Evolutionary conservation across 2,329 filamentous ascomycete species (phyloP), one percentile per base, ranked within the genome.

Genomic region (Diaporthe eres): DNA sequence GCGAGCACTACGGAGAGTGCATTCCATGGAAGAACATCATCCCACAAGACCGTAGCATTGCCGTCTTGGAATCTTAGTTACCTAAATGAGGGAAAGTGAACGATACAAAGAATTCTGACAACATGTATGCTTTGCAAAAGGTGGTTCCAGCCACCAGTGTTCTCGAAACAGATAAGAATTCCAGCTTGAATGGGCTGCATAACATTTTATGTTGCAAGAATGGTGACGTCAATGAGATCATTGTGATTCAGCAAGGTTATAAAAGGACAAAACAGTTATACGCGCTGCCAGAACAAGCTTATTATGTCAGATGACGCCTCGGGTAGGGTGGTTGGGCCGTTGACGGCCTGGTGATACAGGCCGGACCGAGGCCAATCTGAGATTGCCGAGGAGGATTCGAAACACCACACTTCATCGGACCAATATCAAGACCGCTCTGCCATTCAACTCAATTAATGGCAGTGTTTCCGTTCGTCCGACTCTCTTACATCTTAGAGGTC

Each of bases 11-110:
- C 19, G 19, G 44, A n/a, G 4, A 28, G 9, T 37, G n/a, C 8
- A 3, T 37, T n/a, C 55, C 2, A 58, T n/a, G 6, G 0, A n/a
- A 13, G 9, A 15, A 1, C 6, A 12, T 13, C 31, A 3, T 37
- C 10, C 25, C n/a, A 19, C 1, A 13, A 58, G 19, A 1, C 4
- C n/a, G 55, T 58, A 22, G 6, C 55, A 12, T 6, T 58, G 9
- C 10, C 31, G 37, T 0, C 37, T 39, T 39, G 4, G 6, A 37
- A 13, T n/a, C 17, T 3, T 9, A 19, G 3, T 22, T 58, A 2
- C 17, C 55, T 58, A 31, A 10, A 5, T 3, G 7, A 2, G 55
- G 17, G 55, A 19, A 6, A 22, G 19, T 55, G 13, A 31, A 39
- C 0, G 28, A 57, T 3, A 28, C 25, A 58, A 22, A 58, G 55